Evolutionary conservation across 148 eudicot species (phyloP).

Genomic region (Spergularia bocconei): DNA sequence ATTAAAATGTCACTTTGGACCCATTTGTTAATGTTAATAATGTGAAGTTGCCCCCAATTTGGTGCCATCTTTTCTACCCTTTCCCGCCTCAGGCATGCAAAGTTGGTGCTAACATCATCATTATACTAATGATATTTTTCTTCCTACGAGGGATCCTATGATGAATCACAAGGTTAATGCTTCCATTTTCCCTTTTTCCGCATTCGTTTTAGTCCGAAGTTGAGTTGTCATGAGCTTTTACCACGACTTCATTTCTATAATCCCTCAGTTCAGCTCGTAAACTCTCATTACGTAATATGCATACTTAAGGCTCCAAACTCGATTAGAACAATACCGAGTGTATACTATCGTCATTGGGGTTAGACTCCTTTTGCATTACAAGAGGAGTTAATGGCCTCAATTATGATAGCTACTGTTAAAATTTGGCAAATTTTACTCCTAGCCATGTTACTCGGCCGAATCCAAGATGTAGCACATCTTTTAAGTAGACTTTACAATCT

Average conservation of each 20-base stretch:
- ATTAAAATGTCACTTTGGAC: not conserved
- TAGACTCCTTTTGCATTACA: no score
- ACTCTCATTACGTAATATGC: no score
- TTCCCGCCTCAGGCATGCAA: conserved; percentile 11
- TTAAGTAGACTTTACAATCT: conserved; percentile 5
- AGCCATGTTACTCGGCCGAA: conserved; percentile 1
- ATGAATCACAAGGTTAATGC: not conserved
- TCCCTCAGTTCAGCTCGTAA: no score
- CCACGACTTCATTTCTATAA: no score
- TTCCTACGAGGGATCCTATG: conserved; percentile 1
- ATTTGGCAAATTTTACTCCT: conserved; percentile 5
- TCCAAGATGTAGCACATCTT: conserved; percentile 7
- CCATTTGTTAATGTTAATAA: not conserved
- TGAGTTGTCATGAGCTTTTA: no score
- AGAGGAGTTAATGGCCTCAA: not conserved
- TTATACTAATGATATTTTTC: not conserved
- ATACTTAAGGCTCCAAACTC: no score
- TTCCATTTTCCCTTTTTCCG: no score
- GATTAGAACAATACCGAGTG: no score
- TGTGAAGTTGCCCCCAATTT: not conserved
- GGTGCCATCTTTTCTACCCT: conserved; percentile 4
- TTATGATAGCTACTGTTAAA: not conserved
- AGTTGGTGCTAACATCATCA: conserved; percentile 14
- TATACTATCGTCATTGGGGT: no score
- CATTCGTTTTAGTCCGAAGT: no score